Percentiles rank a stretch among this genome's conserved stretches.
Evolutionary conservation across 2,329 filamentous ascomycete species (phyloP).

Genomic region (Sarocladium oryzae): DNA sequence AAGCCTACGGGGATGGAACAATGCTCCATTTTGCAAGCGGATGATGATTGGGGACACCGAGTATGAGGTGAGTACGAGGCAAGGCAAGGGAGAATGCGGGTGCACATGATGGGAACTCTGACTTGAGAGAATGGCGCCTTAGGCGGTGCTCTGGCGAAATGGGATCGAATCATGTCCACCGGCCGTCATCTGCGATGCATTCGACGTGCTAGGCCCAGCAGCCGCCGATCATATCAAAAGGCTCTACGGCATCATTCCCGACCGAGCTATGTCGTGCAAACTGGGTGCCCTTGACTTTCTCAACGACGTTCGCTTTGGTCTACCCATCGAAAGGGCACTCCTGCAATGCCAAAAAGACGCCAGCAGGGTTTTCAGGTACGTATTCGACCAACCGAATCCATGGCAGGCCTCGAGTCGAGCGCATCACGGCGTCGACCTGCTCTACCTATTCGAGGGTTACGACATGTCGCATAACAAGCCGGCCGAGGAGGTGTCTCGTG

Average conservation of each 20-base stretch:
- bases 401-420: background rate
- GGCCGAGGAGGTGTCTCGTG: background rate
- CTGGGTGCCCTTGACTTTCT: background rate
- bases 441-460: background rate
- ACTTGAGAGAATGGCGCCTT: background rate
- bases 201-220: background rate
- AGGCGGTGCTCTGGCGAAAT: background rate
- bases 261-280: background rate
- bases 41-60: background rate
- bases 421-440: background rate
- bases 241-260: background rate
- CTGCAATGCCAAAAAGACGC: background rate
- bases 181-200: background rate
- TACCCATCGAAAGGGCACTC: background rate
- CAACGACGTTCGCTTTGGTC: background rate
- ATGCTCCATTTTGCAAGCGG: background rate
- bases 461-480: background rate
- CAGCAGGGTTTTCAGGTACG: background rate
- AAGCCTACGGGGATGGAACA: background rate
- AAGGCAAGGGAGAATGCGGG: background rate
- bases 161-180: background rate
- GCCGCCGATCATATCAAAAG: background rate
- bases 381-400: background rate
- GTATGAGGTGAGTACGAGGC: background rate
- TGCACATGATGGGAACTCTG: background rate